Evolutionary conservation across 2,329 filamentous ascomycete genomes (phyloP), one percentile per base, ranked within the genome.

Genomic region (Diaporthe sp.): DNA sequence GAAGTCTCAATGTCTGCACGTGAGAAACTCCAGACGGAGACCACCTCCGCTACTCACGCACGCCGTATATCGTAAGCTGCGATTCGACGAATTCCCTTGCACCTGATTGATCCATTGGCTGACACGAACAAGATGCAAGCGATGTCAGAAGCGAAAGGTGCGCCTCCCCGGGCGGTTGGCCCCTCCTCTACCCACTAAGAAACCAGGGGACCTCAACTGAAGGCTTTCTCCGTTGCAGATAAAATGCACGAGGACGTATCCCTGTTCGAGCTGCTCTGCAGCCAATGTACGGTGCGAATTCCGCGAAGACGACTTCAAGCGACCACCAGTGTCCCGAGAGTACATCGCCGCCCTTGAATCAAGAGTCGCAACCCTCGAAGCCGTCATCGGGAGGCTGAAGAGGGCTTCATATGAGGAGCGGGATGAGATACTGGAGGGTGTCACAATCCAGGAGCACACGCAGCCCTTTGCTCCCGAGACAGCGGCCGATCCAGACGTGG

Each of bases 161-260:
- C 19, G 44, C 4, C 22, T 17, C 1, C 6, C 6, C 31, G 2
- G 51, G 28, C 28, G 19, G 1, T 37, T 44, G n/a, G 22, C 31
- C 22, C 57, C 60, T 44, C 4, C 39, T 34, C 42, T 46, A 17
- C 46, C 60, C 39, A 28, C 61, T 37, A 2, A 15, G n/a, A 67
- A 2, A 2, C 46, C 5, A 49, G 44, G 1, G 22, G 17, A 34
- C 12, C 2, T 49, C 19, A 49, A 22, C 25, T 34, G 22, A 67
- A 46, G 25, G 8, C 3, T 67, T n/a, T 9, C 5, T 44, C 17
- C 22, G 7, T 22, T 22, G 22, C 34, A 79, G 78, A 79, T 79
- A 62, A 76, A 76, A 12, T 79, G 78, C 51, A 77, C 78, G 15
- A 77, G 78, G 44, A 79, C 72, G 19, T 65, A 62, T 12, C 78